phyloP scores from a whole-genome alignment of 495 filamentous ascomycete genomes.

The Podospora fimiseda region DNA sequence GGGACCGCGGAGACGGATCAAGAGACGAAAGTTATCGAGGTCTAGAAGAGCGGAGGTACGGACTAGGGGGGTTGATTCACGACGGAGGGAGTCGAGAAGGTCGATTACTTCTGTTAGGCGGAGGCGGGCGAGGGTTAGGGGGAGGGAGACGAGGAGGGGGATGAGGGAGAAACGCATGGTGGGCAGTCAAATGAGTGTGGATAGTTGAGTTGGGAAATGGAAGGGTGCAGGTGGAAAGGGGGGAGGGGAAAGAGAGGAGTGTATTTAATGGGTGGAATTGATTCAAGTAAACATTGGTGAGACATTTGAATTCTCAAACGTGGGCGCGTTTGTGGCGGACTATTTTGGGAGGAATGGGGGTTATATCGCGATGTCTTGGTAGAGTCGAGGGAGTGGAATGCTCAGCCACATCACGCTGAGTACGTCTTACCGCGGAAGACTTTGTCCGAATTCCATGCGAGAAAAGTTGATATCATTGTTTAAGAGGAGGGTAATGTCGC shows the following conservation, averaged over 20 bases:
- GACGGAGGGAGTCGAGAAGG: slow-evolving; percentile 15
- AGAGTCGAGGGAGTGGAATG: background rate
- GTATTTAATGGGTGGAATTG: too few relatives aligned
- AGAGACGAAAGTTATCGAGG: background rate
- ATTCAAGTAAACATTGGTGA: background rate
- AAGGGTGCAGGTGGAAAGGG: too few relatives aligned
- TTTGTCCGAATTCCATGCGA: background rate
- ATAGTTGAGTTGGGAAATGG: too few relatives aligned
- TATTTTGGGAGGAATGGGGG: background rate
- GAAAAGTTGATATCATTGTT: background rate
- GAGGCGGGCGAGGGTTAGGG: slow-evolving; percentile 9
- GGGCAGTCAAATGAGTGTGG: too few relatives aligned
- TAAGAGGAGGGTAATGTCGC: too few relatives aligned
- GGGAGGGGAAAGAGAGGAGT: too few relatives aligned
- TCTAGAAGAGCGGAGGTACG: background rate
- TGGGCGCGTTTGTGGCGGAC: too few relatives aligned
- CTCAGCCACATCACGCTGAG: background rate
- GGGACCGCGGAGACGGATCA: background rate
- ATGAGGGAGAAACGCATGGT: slow-evolving; percentile 22
- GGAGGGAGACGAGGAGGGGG: slow-evolving; percentile 7
- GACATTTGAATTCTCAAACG: background rate
- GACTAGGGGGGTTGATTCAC: slow-evolving; percentile 7
- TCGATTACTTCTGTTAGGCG: slow-evolving; percentile 4
- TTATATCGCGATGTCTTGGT: background rate
- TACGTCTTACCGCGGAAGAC: background rate